A percentile compares a stretch with the other conserved stretches of the same genome.
Evolutionary conservation across 148 eudicot genomes (phyloP).

Genomic region (Vaccinium corymbosum): DNA sequence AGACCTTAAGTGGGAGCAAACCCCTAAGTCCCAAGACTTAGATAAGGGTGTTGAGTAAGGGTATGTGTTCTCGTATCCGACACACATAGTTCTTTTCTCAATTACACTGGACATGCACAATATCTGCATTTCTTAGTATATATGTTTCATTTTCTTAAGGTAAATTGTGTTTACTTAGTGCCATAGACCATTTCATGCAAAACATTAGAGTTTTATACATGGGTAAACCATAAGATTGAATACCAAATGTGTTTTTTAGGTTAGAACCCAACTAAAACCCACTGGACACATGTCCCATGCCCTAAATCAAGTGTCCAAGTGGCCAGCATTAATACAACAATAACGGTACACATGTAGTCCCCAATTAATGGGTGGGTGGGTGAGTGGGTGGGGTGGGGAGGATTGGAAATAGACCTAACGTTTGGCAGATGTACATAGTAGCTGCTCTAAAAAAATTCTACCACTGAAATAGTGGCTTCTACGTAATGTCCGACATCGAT

Average conservation of each 20-base stretch:
- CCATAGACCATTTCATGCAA: neutral
- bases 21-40: too few relatives aligned
- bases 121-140: neutral
- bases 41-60: neutral
- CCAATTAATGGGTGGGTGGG: neutral
- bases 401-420: neutral
- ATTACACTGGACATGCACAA: neutral
- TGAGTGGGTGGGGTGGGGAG: neutral
- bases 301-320: neutral
- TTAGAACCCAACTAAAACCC: neutral
- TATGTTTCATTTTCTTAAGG: neutral
- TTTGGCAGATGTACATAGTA: too few relatives aligned
- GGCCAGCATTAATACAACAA: neutral
- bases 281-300: conserved; percentile 33
- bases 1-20: too few relatives aligned
- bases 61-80: neutral
- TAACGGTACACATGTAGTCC: neutral
- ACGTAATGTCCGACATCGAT: neutral
- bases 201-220: neutral
- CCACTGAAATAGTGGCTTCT: neutral
- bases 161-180: neutral
- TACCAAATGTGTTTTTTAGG: neutral
- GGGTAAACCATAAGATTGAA: neutral
- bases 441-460: too few relatives aligned
- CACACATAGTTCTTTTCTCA: neutral